Base-by-base conservation (phyloP, 1,284 basidiomycete genomes). In the Cryptococcus sp. region DNA sequence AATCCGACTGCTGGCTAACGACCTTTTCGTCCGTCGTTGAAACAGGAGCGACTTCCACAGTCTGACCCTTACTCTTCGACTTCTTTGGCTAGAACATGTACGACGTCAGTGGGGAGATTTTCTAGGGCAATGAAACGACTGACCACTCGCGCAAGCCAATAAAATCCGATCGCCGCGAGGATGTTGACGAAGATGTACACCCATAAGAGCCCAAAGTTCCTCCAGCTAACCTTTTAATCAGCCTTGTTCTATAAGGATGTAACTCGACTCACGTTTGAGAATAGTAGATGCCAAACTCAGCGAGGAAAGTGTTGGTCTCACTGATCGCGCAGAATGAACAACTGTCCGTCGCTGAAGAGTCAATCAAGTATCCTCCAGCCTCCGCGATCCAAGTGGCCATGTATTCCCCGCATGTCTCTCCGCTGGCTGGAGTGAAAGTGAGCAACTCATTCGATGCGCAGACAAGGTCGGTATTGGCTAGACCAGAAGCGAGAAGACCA, bases 141-240 rank as follows among this genome's bases (percentile, higher is more conserved):
- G 53, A 70, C 68, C 45, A 78, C 75, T 55, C 77, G 68, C 22
- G 63, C 69, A 17, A 77, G 63, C 69, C 70, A 77, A 66, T 78
- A 79, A 20, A 78, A 50, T 34, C 50, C 58, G 29, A 77, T 58
- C 41, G 76, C 77, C 4, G 62, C 74, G 44, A 66, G 44, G 37
- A 72, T 55, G 61, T 89, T 89, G 77, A 89, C 84, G 17, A 79
- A 65, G 62, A 87, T 82, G 76, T 84, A 90, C 0, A 77, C 85
- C 69, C 82, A 82, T 59, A 90, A 76, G 49, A 90, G 74, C 1
- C 86, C 87, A 48, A 85, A 80, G 72, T 89, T 78, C 15, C 86
- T 79, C 86, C 86, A 88, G 55, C 83, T 55, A 17, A 26, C 34
- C 19, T n/a, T 19, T 49, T 11, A n/a, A 6, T 16, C 22, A 47